Conservation (phyloP, 2,329 filamentous ascomycete genomes). For the Paraconiothyrium brasiliense region DNA sequence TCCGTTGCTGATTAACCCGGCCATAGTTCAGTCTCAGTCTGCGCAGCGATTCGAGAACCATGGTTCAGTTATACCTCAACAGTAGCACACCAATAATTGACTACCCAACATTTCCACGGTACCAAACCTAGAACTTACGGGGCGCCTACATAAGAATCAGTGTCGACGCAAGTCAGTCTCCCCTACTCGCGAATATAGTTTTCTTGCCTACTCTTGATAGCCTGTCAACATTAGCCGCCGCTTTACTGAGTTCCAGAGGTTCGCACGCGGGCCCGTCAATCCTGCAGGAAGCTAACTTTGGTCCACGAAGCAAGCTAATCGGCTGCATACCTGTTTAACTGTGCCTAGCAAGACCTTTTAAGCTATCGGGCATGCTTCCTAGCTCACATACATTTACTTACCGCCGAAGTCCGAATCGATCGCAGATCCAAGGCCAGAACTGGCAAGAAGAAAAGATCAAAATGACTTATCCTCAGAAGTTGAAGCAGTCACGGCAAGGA, state of each 20-base stretch:
- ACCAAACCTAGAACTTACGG: slow-evolving; percentile 1
- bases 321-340: not conserved
- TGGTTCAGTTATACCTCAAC: not conserved
- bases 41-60: not conserved
- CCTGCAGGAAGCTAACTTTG: not conserved
- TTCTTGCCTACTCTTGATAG: not conserved
- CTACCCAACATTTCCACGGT: slow-evolving; percentile 1
- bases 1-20: not conserved
- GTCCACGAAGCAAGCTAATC: not conserved
- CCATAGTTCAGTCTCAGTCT: not conserved
- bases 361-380: not conserved
- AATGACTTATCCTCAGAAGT: slow-evolving; percentile 4
- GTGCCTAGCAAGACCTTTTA: not conserved
- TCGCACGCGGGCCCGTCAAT: not conserved
- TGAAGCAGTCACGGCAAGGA: slow-evolving; percentile 9
- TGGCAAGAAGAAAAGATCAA: not conserved
- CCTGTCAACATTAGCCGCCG: not conserved
- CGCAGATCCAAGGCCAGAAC: slow-evolving; percentile 1
- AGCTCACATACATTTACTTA: not conserved
- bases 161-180: slow-evolving; percentile 4
- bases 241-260: not conserved
- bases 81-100: not conserved
- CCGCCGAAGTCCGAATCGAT: not conserved
- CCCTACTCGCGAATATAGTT: not conserved
- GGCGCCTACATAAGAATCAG: not conserved